Conservation (phyloP, 495 filamentous ascomycete species). For the Trichoderma gamsii region DNA sequence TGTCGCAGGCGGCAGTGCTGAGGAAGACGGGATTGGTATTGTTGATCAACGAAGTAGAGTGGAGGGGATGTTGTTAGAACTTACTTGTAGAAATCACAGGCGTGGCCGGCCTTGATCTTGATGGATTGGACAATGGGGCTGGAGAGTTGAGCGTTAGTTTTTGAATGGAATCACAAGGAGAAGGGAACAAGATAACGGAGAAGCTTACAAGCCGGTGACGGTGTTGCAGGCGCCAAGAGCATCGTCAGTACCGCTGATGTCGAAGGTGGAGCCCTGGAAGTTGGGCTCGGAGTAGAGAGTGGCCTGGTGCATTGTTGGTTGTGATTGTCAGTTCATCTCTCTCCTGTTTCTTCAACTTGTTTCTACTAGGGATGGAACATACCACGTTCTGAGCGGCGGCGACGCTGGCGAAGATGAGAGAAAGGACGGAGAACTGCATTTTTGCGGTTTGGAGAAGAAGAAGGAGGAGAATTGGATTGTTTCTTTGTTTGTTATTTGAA, state of each 20-base stretch:
- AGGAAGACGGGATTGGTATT: not conserved
- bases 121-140: not conserved
- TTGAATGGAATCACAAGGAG: no score
- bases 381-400: not conserved
- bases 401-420: not conserved
- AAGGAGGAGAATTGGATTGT: not conserved
- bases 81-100: not conserved
- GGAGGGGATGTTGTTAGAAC: not conserved
- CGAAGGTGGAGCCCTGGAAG: slow-evolving; percentile 6
- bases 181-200: not conserved
- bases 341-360: no score
- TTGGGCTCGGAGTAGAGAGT: not conserved
- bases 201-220: not conserved
- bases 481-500: not conserved
- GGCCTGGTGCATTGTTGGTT: not conserved
- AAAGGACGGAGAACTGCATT: slow-evolving; percentile 2
- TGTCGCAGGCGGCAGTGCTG: not conserved
- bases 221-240: not conserved
- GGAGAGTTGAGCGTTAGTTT: not conserved
- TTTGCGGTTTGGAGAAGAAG: not conserved
- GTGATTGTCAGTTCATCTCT: not conserved
- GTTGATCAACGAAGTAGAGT: not conserved
- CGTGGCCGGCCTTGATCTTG: not conserved
- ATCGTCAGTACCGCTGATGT: slow-evolving; percentile 1
- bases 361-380: no score